Evolutionary conservation across 1,284 basidiomycete genomes (phyloP), one percentile per base, ranked within the genome.

Genomic region (Microbotryum saponariae): DNA sequence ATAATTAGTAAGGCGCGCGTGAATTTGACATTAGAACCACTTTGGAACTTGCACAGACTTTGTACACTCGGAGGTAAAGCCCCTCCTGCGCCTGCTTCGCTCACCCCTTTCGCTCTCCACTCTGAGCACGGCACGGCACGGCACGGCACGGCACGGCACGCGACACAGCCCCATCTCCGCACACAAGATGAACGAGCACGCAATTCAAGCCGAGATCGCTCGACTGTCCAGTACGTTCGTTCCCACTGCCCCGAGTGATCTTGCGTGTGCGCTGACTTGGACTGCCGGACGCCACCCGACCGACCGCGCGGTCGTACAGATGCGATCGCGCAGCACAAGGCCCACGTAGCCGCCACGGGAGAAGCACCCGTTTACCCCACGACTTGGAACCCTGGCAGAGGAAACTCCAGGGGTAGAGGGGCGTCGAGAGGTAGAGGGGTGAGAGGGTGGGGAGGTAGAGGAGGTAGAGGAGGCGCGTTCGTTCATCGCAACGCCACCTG

Each of bases 401-500:
- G 16, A 1, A 42, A 6, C 16, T 42, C 12, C 5, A 42, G 37
- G 16, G 21, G 47, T n/a, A 31, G 55, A 52, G 51, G 51, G n/a
- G 37, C 37, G 12, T 3, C 37, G 37, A 42, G 37, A 16, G 37
- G 37, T 0, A 42, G 37, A 25, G 49, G 33, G 21, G 4, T 20
- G 9, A 37, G 23, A 42, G 37, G 21, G 25, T 12, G 45, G 21
- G 9, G 23, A 46, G 25, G 4, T 10, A 29, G 47, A 18, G 9
- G 23, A 46, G 25, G 4, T 10, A 29, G 47, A 18, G 6, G 45
- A 2, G 18, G 4, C 1, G 31, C 51, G 0, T 4, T 6, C 16
- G 27, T 20, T 20, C 61, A 67, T 33, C 57, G 62, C 21, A 68
- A 68, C 56, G 29, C 62, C 21, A 62, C 67, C 16, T 66, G 67